phyloP scores from a whole-genome alignment of 2,329 filamentous ascomycete species.

The Helotiales sp. region DNA sequence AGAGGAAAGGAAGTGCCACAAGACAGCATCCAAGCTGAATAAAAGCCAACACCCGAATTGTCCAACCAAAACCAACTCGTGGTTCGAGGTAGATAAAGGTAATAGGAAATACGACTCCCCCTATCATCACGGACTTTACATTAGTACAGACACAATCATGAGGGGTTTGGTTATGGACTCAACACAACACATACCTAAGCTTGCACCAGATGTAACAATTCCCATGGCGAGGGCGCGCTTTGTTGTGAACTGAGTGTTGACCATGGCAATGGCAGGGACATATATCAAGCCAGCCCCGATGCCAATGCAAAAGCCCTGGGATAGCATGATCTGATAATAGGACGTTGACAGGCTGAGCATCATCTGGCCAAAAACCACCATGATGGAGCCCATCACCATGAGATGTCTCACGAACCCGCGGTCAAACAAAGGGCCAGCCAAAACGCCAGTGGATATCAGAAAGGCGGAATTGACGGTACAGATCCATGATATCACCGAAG shows the following conservation, averaged over 20 bases:
- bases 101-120: slow-evolving; percentile 63
- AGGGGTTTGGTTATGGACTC: background rate
- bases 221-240: slow-evolving; percentile 53
- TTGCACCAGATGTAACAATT: slow-evolving; percentile 49
- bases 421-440: slow-evolving; percentile 67
- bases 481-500: slow-evolving; percentile 63
- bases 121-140: slow-evolving; percentile 46
- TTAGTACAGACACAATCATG: slow-evolving; percentile 4
- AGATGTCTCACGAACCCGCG: slow-evolving; percentile 61
- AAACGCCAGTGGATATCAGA: slow-evolving; percentile 56
- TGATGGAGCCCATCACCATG: slow-evolving; percentile 54
- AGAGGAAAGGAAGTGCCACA: slow-evolving; percentile 37
- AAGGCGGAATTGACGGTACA: slow-evolving; percentile 56
- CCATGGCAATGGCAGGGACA: slow-evolving; percentile 47
- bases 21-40: slow-evolving; percentile 41
- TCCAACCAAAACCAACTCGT: slow-evolving; percentile 57
- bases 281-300: slow-evolving; percentile 52
- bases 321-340: slow-evolving; percentile 57
- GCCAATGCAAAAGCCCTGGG: slow-evolving; percentile 52
- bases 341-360: slow-evolving; percentile 61
- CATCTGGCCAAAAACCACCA: slow-evolving; percentile 66
- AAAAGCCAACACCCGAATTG: slow-evolving; percentile 59
- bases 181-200: background rate
- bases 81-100: slow-evolving; percentile 60
- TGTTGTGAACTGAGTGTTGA: slow-evolving; percentile 53